Conservation (phyloP, 331 rosid species). For the Acacia pycnantha region DNA sequence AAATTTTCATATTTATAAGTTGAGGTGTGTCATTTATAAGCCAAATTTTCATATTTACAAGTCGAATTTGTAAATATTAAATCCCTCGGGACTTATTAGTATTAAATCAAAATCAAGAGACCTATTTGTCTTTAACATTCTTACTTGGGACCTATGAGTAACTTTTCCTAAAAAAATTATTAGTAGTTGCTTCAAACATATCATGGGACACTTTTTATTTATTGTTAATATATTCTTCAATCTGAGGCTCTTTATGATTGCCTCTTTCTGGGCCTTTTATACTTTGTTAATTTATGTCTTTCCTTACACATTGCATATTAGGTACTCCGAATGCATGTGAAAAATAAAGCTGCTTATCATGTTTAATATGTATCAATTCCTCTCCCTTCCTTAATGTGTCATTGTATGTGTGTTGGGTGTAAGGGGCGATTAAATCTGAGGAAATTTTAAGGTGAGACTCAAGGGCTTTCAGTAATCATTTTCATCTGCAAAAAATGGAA, state of each 20-base stretch:
- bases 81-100: no score
- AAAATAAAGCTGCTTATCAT: neutral
- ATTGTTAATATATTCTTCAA: neutral
- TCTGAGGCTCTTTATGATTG: neutral
- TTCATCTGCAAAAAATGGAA: neutral
- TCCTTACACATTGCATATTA: neutral
- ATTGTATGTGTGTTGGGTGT: neutral
- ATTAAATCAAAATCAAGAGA: neutral
- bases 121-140: neutral
- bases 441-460: neutral
- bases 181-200: neutral
- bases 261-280: neutral
- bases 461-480: neutral
- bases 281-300: neutral
- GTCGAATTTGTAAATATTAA: no score
- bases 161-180: neutral
- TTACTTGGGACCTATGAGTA: neutral
- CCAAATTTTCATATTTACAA: no score
- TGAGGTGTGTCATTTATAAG: neutral
- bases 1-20: neutral
- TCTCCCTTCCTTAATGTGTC: neutral
- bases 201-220: neutral
- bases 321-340: neutral
- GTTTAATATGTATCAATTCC: neutral
- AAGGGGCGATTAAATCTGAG: neutral